Evolutionary conservation across 2,329 filamentous ascomycete species (phyloP).

Genomic region (Aspergillus vadensis): DNA sequence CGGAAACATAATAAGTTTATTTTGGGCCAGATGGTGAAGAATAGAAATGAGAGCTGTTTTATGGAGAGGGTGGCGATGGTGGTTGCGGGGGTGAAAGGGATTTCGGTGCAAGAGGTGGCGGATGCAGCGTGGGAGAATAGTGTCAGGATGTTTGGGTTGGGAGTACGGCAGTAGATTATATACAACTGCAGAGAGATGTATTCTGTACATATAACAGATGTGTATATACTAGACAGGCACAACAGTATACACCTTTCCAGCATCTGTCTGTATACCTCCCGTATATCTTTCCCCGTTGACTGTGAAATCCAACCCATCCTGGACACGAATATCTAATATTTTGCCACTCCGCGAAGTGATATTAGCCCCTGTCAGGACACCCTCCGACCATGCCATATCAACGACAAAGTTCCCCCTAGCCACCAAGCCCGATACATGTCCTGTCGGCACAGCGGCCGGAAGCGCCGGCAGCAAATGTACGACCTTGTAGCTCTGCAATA

Average conservation of each 20-base stretch:
- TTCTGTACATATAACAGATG: not conserved
- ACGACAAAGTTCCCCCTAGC: constrained; percentile 39
- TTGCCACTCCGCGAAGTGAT: constrained; percentile 3
- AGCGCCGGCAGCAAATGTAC: constrained; percentile 41
- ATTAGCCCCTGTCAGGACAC: constrained; percentile 13
- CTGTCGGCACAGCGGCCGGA: constrained; percentile 32
- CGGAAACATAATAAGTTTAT: constrained; percentile 57
- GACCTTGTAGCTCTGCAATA: constrained; percentile 43
- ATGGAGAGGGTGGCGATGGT: constrained; percentile 52
- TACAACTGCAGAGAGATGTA: no score
- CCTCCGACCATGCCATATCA: constrained; percentile 37
- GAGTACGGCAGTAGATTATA: not conserved
- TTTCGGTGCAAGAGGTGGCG: constrained; percentile 47
- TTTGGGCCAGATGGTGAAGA: constrained; percentile 50
- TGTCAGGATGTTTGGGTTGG: constrained; percentile 34
- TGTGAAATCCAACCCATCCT: not conserved
- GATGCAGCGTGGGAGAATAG: constrained; percentile 45
- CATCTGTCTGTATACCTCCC: not conserved
- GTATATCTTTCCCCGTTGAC: constrained; percentile 7
- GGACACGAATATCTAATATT: constrained; percentile 5
- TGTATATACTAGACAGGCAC: not conserved
- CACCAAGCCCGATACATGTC: constrained; percentile 34
- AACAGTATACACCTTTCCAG: constrained; percentile 12
- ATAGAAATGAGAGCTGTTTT: constrained; percentile 52
- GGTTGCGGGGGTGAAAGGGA: constrained; percentile 52